Percentiles rank a stretch among this genome's conserved stretches.
phyloP scores from a whole-genome alignment of 176 grass and related monocot species.

The Olyra latifolia region DNA sequence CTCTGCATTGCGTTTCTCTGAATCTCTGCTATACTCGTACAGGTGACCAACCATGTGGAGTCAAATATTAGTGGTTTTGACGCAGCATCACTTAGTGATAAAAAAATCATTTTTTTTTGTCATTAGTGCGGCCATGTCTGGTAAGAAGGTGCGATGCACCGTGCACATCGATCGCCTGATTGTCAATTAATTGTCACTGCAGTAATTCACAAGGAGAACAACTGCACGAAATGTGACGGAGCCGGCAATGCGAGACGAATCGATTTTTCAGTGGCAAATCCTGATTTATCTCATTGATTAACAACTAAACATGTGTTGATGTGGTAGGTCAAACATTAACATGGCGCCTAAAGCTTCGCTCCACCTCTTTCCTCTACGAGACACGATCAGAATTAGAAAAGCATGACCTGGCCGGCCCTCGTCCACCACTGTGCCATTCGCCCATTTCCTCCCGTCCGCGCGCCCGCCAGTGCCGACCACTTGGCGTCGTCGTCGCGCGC shows the following conservation, averaged over 20 bases:
- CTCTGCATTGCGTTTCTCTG: background rate
- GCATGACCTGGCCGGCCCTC: constrained; percentile 39
- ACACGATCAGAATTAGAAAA: constrained; percentile 32
- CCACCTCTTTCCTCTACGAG: constrained; percentile 1
- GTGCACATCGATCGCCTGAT: constrained; percentile 10
- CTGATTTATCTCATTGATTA: too few species aligned
- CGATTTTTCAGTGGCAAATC: too few species aligned
- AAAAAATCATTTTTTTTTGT: background rate
- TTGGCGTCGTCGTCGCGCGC: background rate
- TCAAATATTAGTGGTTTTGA: constrained; percentile 29
- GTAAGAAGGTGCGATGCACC: background rate
- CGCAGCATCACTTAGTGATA: background rate
- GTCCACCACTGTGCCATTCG: constrained; percentile 11
- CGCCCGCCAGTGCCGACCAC: constrained; percentile 26
- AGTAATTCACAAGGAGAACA: background rate
- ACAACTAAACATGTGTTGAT: background rate
- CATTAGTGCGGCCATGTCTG: background rate
- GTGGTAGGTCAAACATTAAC: background rate
- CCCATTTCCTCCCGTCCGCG: background rate
- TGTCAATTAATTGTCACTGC: background rate
- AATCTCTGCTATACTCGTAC: constrained; percentile 13
- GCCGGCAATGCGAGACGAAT: background rate
- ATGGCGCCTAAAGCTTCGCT: background rate
- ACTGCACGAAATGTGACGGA: background rate
- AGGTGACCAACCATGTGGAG: constrained; percentile 27